These are phyloP conservation scores for Chytriomyces sp. DNA, from an alignment of 192 early-diverging fungal species.

Conservation along the genomic window DNA sequence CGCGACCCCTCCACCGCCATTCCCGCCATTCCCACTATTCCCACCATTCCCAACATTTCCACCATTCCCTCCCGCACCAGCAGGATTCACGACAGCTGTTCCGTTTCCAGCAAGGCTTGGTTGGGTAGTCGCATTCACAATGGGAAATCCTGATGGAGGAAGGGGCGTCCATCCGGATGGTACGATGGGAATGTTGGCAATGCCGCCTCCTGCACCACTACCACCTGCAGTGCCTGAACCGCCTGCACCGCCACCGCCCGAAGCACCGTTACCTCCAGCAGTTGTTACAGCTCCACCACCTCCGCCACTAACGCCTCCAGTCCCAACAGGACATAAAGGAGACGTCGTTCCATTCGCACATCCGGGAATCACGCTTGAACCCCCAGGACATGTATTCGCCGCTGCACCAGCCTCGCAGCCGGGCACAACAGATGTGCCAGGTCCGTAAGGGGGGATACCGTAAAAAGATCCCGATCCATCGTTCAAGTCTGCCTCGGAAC, in stretches of 20 bases:
- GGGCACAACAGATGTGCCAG: background rate
- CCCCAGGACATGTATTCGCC: background rate
- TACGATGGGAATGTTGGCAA: background rate
- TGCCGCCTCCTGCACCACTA: background rate
- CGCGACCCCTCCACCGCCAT: background rate
- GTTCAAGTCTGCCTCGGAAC: conserved; percentile 4
- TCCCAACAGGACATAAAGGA: too few relatives aligned
- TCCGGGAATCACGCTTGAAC: background rate
- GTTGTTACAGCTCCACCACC: background rate
- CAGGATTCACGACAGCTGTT: background rate
- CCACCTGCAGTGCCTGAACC: background rate
- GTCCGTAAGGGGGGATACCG: conserved; percentile 8
- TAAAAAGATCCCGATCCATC: conserved; percentile 9
- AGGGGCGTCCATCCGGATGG: conserved; percentile 16
- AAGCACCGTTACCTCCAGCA: background rate
- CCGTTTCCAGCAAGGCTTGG: too few relatives aligned
- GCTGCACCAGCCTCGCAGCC: background rate
- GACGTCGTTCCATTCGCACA: too few relatives aligned
- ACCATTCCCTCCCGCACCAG: background rate
- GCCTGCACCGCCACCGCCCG: background rate
- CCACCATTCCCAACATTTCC: background rate
- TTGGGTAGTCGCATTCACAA: background rate
- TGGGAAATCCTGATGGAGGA: conserved; percentile 16
- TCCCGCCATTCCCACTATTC: background rate
- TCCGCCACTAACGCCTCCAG: background rate